phyloP scores from a whole-genome alignment of 2,329 filamentous ascomycete genomes.

The Trichoderma gracile region DNA sequence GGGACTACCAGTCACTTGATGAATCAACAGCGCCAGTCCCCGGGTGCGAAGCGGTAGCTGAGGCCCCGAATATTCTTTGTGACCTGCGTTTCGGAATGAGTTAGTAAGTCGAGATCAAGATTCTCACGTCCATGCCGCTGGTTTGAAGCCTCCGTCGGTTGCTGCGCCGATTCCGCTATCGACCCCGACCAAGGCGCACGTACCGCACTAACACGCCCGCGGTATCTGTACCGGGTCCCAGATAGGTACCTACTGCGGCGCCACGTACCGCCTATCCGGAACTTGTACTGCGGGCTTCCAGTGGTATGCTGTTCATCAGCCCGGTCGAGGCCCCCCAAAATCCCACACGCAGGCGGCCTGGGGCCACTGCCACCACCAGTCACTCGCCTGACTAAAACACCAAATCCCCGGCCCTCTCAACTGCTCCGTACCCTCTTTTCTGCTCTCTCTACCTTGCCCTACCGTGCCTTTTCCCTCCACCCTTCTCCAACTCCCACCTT shows the following conservation, averaged over 20 bases:
- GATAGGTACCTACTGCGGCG: too few relatives aligned
- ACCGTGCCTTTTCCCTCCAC: slow-evolving; percentile 28
- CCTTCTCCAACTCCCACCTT: slow-evolving; percentile 27
- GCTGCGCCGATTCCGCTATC: too few relatives aligned
- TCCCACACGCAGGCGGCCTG: slow-evolving; percentile 9
- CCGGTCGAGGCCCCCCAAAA: slow-evolving; percentile 20
- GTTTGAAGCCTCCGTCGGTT: too few relatives aligned
- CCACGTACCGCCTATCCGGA: neutral
- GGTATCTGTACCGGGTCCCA: too few relatives aligned
- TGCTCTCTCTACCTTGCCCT: slow-evolving; percentile 26
- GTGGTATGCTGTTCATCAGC: neutral
- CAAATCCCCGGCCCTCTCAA: slow-evolving; percentile 34
- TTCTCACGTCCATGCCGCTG: too few relatives aligned
- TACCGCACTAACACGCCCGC: too few relatives aligned
- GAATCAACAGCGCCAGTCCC: too few relatives aligned
- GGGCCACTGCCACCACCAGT: neutral
- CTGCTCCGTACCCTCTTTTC: slow-evolving; percentile 9
- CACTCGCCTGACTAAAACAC: slow-evolving; percentile 28
- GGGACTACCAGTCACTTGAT: neutral
- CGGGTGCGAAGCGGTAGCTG: too few relatives aligned
- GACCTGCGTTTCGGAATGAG: too few relatives aligned
- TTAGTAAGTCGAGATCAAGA: too few relatives aligned
- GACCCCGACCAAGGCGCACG: too few relatives aligned
- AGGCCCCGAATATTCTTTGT: too few relatives aligned
- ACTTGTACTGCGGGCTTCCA: neutral